Evolutionary conservation across 2,329 filamentous ascomycete genomes (phyloP), one percentile per base, ranked within the genome.

Genomic region (Ceratocystis harringtonii): DNA sequence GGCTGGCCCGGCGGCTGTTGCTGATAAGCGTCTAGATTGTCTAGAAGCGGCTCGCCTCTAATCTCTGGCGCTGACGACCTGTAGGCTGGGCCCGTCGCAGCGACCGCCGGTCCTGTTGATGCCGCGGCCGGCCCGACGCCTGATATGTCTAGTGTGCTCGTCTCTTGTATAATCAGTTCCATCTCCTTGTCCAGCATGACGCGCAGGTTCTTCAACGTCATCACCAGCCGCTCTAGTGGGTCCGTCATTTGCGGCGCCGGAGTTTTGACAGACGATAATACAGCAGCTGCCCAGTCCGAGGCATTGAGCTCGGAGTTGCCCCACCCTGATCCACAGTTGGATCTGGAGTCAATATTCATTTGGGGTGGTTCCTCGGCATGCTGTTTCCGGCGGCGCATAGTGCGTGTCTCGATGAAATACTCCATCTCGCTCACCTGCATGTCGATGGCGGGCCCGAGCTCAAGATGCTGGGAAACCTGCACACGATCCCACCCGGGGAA

Each of bases 401-500:
- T 68, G 15, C 75, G 70, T 28, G 60, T 62, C 57, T 69, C 68
- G 3, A 72, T 71, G 3, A 73, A 68, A 0, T 64, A 10, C 43
- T 71, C 68, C 69, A 76, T 70, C 52, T 75, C 72, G 10, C 62
- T 19, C 10, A 74, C 70, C 68, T 75, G 72, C 25, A 64, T 67
- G 17, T 73, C 70, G 19, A 76, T 64, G n/a, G 72, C 68, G 12
- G 69, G 65, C 3, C 72, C 72, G 62, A 77, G 70, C 25, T 68
- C 70, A 12, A 80, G 71, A 67, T 78, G 75, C 25, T 70, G 68
- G 4, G 74, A 71, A 25, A 76, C 74, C 1, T 71, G 69, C 1
- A 69, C 69, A 2, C 76, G 70, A 62, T 80, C 75, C 79, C 79
- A 81, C 0, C 79, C 79, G 0, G 78, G 77, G 0, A 76, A 68